Base-by-base conservation (phyloP, 2,329 filamentous ascomycete genomes). In the Herpotrichia juniperi region DNA sequence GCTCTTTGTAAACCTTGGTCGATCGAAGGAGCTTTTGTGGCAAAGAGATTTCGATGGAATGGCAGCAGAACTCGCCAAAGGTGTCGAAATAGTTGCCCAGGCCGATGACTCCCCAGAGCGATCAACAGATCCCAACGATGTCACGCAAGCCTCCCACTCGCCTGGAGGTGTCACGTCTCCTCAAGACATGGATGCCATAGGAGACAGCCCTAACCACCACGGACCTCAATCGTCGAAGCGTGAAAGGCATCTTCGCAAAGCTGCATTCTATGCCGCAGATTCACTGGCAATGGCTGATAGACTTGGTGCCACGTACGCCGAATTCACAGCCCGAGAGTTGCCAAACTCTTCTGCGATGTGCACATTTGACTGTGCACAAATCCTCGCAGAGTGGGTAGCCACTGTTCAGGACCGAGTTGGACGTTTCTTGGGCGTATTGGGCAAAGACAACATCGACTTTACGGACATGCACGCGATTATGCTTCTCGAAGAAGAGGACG, bases 371-470 rank as follows among this genome's bases (percentile, higher is more conserved):
- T 97, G 93, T 67, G 89, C 91, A 2, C 93, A 97, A 68, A 91
- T 97, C 1, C 83, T 99, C 26, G 91, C 91, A 0, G 93, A 97
- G 74, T 99, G 93, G 93, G 84, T 94, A 34, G 90, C 90, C 4
- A 94, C 92, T 1, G 85, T 97, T 3, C 94, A 99, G 72, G 93
- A 97, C 67, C 88, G 94, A 8, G 89, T 97, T n/a, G 93, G 93
- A 0, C 86, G 87, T 4, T 96, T 94, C 64, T 74, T 97, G 5
- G 93, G 93, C 4, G 86, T 97, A 5, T 82, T 97, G 1, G 93
- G 93, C 11, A 87, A 89, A 52, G 90, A 96, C 57, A 83, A 89
- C 0, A 84, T 94, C 28, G 91, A 97, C 63, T 82, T 91, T 46
- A 80, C 81, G 0, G 87, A 93, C 61, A 89, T 96, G 7, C 91